These are phyloP conservation scores for Hyphochytrium catenoides DNA, from an alignment of 352 stramenopile genomes.

Conservation along the genomic window DNA sequence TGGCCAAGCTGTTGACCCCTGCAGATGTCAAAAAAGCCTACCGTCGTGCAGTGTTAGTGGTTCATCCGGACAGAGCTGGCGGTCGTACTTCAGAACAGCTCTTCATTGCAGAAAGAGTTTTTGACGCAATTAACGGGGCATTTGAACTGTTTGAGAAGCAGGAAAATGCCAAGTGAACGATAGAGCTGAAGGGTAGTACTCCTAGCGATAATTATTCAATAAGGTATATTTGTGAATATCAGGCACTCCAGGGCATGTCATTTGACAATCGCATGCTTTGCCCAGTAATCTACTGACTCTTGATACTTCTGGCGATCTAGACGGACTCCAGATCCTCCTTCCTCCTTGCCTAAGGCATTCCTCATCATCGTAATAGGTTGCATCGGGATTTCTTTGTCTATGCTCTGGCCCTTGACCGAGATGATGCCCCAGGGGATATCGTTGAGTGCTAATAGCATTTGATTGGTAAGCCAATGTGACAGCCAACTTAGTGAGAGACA, in stretches of 20 bases:
- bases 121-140: slow-evolving; percentile 63
- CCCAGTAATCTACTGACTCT: slow-evolving; percentile 62
- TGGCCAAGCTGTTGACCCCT: slow-evolving; percentile 70
- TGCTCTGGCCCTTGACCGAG: slow-evolving; percentile 89
- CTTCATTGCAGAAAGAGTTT: slow-evolving; percentile 67
- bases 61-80: slow-evolving; percentile 67
- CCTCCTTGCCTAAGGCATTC: slow-evolving; percentile 87
- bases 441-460: slow-evolving; percentile 18
- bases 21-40: slow-evolving; percentile 71
- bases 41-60: slow-evolving; percentile 71
- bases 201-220: too few species aligned
- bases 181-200: too few species aligned
- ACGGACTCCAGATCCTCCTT: slow-evolving; percentile 62
- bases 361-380: slow-evolving; percentile 93
- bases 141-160: slow-evolving; percentile 59
- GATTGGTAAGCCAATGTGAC: slow-evolving; percentile 3
- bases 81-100: slow-evolving; percentile 57
- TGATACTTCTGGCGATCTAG: slow-evolving; percentile 49
- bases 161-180: too few species aligned
- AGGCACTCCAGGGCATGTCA: too few species aligned
- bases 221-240: too few species aligned
- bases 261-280: slow-evolving; percentile 52
- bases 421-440: slow-evolving; percentile 78
- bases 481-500: slow-evolving; percentile 2
- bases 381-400: slow-evolving; percentile 88